These are phyloP conservation scores for Fonsecaea monophora DNA, from an alignment of 2,329 filamentous ascomycete genomes.

Conservation along the genomic window DNA sequence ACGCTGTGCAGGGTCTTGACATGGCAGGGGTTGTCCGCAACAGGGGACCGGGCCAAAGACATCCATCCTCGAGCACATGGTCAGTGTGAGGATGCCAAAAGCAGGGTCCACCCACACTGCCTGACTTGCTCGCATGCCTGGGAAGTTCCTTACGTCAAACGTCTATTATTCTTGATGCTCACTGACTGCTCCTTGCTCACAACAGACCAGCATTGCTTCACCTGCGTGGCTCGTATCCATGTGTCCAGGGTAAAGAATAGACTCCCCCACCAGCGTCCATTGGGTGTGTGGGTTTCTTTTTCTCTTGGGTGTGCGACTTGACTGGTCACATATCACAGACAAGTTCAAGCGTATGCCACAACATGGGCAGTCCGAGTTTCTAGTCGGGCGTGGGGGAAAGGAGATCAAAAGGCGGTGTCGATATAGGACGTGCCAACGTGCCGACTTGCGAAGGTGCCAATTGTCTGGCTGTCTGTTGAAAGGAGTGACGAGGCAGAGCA, in stretches of 20 bases:
- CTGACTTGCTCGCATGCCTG: background rate
- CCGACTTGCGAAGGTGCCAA: background rate
- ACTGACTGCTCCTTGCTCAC: background rate
- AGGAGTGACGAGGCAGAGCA: constrained; percentile 2
- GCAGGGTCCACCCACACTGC: background rate
- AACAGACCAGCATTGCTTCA: background rate
- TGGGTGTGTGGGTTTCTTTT: background rate
- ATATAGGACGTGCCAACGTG: background rate
- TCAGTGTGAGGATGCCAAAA: background rate
- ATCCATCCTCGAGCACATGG: background rate
- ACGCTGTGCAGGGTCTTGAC: background rate
- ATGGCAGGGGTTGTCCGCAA: background rate
- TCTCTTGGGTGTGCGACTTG: constrained; percentile 21
- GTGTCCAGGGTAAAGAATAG: background rate
- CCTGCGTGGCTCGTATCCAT: background rate
- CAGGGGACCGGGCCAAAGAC: background rate
- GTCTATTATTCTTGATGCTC: background rate
- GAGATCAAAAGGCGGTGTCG: background rate
- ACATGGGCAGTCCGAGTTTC: background rate
- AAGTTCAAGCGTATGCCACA: background rate
- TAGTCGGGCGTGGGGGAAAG: background rate
- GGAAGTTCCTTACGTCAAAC: background rate
- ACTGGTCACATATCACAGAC: constrained; percentile 28
- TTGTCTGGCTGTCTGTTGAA: background rate
- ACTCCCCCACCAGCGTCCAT: background rate